Evolutionary conservation across 768 basidiomycete genomes (phyloP), one percentile per base, ranked within the genome.

Genomic region (Mycena venus): DNA sequence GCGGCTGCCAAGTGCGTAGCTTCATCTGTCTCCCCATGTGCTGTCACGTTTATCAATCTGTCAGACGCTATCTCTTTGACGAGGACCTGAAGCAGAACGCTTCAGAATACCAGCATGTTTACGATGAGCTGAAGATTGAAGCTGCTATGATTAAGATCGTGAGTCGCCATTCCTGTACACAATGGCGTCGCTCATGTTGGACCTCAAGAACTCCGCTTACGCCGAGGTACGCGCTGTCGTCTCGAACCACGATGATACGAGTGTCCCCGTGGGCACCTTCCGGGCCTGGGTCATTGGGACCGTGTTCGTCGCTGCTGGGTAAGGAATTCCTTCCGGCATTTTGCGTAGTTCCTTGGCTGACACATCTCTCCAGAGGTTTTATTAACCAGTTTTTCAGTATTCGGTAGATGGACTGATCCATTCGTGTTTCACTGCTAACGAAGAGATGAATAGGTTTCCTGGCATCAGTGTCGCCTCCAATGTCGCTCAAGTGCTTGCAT

Each of bases 151-250:
- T n/a, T n/a, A n/a, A n/a, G n/a, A n/a, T n/a, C n/a, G n/a, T n/a
- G n/a, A n/a, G n/a, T n/a, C n/a, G n/a, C n/a, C n/a, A n/a, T n/a
- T n/a, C n/a, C n/a, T n/a, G n/a, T n/a, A n/a, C n/a, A n/a, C n/a
- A n/a, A n/a, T n/a, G n/a, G n/a, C n/a, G n/a, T n/a, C n/a, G n/a
- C n/a, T n/a, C n/a, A n/a, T n/a, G n/a, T n/a, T n/a, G n/a, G n/a
- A n/a, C n/a, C n/a, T n/a, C n/a, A n/a, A n/a, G n/a, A 78, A 93
- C 77, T 91, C 90, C 7, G 89, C 90, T 14, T 91, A 91, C 73
- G 83, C 91, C 0, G 91, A 92, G 78, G 91, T 92, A 23, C 87
- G 91, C 51, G 91, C 91, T 9, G 88, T 91, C 19, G 88, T 92
- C 1, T 82, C 89, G 14, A 91, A 87, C 58, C 83, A 86, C 17